Evolutionary conservation across 2,329 filamentous ascomycete genomes (phyloP).

Genomic region (Aspergillus felis): DNA sequence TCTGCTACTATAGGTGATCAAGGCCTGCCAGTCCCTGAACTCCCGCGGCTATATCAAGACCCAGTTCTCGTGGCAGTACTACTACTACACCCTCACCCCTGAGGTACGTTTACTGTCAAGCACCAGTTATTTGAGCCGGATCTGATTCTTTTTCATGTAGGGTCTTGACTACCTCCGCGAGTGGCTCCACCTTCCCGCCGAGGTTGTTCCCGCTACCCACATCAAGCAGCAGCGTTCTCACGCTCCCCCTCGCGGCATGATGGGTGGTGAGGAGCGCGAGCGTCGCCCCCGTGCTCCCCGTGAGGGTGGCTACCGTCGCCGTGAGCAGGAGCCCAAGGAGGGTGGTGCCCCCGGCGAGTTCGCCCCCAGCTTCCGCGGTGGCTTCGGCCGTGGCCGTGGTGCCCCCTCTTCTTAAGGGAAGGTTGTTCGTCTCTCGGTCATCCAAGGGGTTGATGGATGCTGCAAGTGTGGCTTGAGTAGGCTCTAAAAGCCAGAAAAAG

Average conservation of each 20-base stretch:
- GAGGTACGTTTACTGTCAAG: conserved; percentile 48
- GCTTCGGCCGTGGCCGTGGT: conserved; percentile 83
- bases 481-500: conserved; percentile 23
- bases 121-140: neutral
- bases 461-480: conserved; percentile 28
- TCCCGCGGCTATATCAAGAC: conserved; percentile 99
- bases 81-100: conserved; percentile 99
- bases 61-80: conserved; percentile 99
- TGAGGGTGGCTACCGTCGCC: conserved; percentile 87
- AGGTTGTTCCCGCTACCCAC: conserved; percentile 99
- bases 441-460: conserved; percentile 27
- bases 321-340: conserved; percentile 85
- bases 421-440: conserved; percentile 31
- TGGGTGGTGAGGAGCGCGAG: conserved; percentile 80
- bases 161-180: conserved; percentile 99
- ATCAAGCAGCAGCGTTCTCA: conserved; percentile 99
- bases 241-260: conserved; percentile 97
- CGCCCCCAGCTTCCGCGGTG: conserved; percentile 88
- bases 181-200: conserved; percentile 98
- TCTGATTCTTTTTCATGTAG: conserved; percentile 25
- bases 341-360: conserved; percentile 89
- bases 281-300: conserved; percentile 74
- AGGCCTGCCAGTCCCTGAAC: conserved; percentile 96
- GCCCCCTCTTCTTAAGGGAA: conserved; percentile 54
- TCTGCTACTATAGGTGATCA: conserved; percentile 64